These are phyloP conservation scores for Epichloe aotearoae DNA, from an alignment of 2,329 filamentous ascomycete species.

Conservation along the genomic window DNA sequence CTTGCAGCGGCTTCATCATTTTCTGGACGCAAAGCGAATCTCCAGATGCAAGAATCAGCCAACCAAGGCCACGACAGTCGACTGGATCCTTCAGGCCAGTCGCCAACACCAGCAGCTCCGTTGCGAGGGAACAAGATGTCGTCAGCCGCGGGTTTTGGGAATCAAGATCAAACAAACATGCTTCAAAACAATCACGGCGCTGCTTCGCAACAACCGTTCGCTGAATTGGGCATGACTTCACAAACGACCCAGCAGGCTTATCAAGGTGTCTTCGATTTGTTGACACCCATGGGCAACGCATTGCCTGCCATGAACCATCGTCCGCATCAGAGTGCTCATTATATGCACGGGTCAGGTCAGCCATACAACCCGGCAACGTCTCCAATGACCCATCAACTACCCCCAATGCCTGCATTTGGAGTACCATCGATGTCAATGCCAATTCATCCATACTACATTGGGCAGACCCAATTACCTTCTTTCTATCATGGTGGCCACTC, in stretches of 20 bases:
- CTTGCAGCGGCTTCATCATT: neutral
- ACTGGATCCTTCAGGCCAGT: neutral
- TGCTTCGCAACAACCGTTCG: neutral
- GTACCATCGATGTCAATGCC: slow-evolving; percentile 25
- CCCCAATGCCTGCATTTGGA: slow-evolving; percentile 28
- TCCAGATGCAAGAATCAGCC: neutral
- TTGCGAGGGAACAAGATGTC: neutral
- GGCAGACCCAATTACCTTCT: slow-evolving; percentile 30
- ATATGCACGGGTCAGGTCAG: slow-evolving; percentile 19
- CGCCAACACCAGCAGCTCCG: neutral
- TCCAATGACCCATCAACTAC: slow-evolving; percentile 24
- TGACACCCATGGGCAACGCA: slow-evolving; percentile 30
- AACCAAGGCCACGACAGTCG: neutral
- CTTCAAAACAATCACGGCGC: neutral
- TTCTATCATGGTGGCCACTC: slow-evolving; percentile 30
- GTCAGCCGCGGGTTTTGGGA: neutral
- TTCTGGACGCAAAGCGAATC: neutral
- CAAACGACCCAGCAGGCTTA: slow-evolving; percentile 12
- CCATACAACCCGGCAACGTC: slow-evolving; percentile 22
- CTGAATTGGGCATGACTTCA: slow-evolving; percentile 29
- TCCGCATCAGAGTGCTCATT: slow-evolving; percentile 17
- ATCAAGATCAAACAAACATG: neutral
- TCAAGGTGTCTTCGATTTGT: slow-evolving; percentile 34
- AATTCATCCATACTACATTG: slow-evolving; percentile 33
- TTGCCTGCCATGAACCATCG: slow-evolving; percentile 30